Conservation (phyloP, 768 basidiomycete species). For the Stropharia rugosoannulata region DNA sequence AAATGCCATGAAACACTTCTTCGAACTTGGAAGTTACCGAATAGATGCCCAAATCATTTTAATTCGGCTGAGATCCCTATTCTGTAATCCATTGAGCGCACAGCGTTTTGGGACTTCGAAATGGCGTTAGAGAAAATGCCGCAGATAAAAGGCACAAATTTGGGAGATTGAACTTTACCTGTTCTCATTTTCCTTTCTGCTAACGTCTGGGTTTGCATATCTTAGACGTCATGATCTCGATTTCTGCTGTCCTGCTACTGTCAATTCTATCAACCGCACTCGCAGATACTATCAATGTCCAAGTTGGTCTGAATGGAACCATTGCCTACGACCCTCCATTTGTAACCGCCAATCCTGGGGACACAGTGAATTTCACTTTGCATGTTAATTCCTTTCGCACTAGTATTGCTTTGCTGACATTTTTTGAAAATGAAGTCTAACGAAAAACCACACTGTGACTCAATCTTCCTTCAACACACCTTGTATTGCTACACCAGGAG, state of each 20-base stretch:
- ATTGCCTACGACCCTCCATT: constrained; percentile 32
- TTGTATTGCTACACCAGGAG: constrained; percentile 25
- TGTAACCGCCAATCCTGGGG: constrained; percentile 41
- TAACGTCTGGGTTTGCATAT: neutral
- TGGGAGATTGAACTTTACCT: neutral
- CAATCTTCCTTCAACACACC: constrained; percentile 45
- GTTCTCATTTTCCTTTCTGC: neutral
- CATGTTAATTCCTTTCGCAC: constrained; percentile 24
- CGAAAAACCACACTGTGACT: constrained; percentile 49
- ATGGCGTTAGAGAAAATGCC: neutral
- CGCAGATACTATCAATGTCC: constrained; percentile 28
- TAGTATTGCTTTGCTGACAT: neutral
- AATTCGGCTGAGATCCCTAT: too few species aligned
- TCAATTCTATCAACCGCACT: constrained; percentile 27
- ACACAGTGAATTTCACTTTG: constrained; percentile 50
- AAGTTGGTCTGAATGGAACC: constrained; percentile 33
- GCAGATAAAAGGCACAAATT: neutral
- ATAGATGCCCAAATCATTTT: too few species aligned
- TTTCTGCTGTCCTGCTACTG: constrained; percentile 12
- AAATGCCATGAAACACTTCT: too few species aligned
- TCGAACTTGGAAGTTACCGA: too few species aligned
- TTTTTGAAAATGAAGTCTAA: constrained; percentile 27
- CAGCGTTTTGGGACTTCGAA: neutral
- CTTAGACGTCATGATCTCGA: neutral
- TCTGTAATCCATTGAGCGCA: too few species aligned